A percentile compares a stretch with the other conserved stretches of the same genome.
Evolutionary conservation across 441 rosid species (phyloP).

Genomic region (Erysimum cheiri): DNA sequence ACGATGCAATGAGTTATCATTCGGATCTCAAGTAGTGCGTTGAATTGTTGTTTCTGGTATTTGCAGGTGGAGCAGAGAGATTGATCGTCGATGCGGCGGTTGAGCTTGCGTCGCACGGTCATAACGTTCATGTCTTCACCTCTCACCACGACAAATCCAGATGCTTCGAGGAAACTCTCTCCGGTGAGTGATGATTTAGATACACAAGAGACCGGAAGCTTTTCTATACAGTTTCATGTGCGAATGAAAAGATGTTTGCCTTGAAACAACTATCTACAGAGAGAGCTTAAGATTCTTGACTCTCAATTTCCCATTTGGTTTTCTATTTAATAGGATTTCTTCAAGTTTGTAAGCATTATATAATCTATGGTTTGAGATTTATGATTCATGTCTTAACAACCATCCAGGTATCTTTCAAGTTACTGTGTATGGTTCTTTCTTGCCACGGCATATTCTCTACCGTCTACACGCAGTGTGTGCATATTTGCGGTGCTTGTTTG

Average conservation of each 20-base stretch:
- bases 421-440: slow-evolving; percentile 80
- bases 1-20: background rate
- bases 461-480: slow-evolving; percentile 89
- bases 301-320: background rate
- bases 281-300: background rate
- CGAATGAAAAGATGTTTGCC: no score
- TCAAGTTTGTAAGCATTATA: background rate
- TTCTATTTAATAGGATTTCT: background rate
- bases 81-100: slow-evolving; percentile 92
- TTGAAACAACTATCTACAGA: no score
- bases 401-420: slow-evolving; percentile 76
- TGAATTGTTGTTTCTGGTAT: background rate
- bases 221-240: slow-evolving; percentile 1
- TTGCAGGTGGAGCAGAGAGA: slow-evolving; percentile 94
- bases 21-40: background rate
- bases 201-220: background rate
- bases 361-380: background rate
- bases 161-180: slow-evolving; percentile 92
- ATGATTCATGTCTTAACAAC: background rate
- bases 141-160: slow-evolving; percentile 85
- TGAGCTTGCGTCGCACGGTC: slow-evolving; percentile 80
- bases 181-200: slow-evolving; percentile 50
- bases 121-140: slow-evolving; percentile 81
- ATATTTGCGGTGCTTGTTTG: slow-evolving; percentile 79
- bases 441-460: slow-evolving; percentile 86